A percentile compares a stretch with the other conserved stretches of the same genome.
These are phyloP conservation scores for Lanmaoa rubissima DNA, from an alignment of 768 basidiomycete species.

Conservation along the genomic window DNA sequence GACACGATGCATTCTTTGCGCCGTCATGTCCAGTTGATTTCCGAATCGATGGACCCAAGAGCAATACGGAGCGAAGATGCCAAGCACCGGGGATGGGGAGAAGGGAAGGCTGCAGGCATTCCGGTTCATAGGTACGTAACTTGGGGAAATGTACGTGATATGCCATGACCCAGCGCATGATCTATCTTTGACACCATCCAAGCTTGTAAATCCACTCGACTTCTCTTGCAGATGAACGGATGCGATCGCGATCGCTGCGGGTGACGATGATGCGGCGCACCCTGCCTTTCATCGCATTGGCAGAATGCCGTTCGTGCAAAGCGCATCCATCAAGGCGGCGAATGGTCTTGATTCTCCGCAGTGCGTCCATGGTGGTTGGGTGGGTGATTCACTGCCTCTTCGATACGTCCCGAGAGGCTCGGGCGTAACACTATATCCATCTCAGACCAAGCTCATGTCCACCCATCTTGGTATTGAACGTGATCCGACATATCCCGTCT, in stretches of 20 bases:
- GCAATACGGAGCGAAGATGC: background rate
- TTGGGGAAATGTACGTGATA: constrained; percentile 13
- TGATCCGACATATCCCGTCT: constrained; percentile 25
- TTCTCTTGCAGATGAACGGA: background rate
- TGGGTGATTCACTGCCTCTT: constrained; percentile 10
- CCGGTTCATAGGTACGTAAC: constrained; percentile 14
- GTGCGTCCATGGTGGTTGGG: background rate
- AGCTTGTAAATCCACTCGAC: background rate
- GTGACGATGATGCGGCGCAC: constrained; percentile 1
- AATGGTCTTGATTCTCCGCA: constrained; percentile 13
- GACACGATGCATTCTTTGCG: background rate
- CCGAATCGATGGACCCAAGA: background rate
- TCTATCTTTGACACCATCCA: background rate
- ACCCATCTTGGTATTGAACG: background rate
- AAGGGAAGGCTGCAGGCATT: constrained; percentile 4
- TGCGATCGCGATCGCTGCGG: constrained; percentile 10
- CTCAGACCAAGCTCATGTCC: background rate
- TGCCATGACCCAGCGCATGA: background rate
- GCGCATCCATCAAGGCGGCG: background rate
- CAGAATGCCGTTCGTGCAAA: background rate
- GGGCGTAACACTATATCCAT: constrained; percentile 18
- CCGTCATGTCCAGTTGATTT: background rate
- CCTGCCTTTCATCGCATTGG: background rate
- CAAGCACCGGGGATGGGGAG: constrained; percentile 2
- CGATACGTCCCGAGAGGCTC: constrained; percentile 7